phyloP scores from a whole-genome alignment of 371 early-diverging fungal genomes.

The Mucor indicus region DNA sequence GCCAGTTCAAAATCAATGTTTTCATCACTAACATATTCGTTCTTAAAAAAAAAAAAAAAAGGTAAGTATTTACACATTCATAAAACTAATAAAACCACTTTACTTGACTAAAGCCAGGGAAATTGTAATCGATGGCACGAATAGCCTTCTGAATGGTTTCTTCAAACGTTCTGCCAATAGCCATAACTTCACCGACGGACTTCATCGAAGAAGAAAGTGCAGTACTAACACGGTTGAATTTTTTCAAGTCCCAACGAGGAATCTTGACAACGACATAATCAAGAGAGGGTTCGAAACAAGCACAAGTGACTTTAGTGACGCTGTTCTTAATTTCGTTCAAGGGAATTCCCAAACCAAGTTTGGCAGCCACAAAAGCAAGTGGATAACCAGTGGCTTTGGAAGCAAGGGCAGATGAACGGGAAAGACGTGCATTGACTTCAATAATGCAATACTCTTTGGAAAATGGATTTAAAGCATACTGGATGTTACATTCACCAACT shows the following conservation, averaged over 20 bases:
- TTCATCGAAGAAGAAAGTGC: constrained; percentile 91
- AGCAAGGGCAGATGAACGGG: constrained; percentile 89
- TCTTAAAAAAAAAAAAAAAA: too few species aligned
- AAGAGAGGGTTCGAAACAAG: constrained; percentile 93
- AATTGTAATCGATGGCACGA: constrained; percentile 83
- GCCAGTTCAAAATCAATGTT: constrained; percentile 75
- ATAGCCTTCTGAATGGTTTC: constrained; percentile 96
- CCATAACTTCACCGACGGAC: constrained; percentile 97
- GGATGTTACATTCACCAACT: constrained; percentile 96
- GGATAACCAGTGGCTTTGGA: constrained; percentile 97
- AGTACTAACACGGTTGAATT: constrained; percentile 87
- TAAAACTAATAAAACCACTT: too few species aligned
- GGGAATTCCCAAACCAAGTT: constrained; percentile 86
- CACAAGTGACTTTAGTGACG: constrained; percentile 92
- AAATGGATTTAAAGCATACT: constrained; percentile 91
- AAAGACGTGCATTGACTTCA: constrained; percentile 94
- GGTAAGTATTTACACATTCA: too few species aligned
- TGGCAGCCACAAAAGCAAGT: constrained; percentile 94
- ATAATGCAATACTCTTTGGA: constrained; percentile 92
- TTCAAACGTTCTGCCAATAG: constrained; percentile 92
- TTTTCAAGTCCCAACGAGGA: constrained; percentile 94
- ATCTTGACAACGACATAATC: constrained; percentile 95
- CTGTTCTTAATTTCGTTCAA: constrained; percentile 83
- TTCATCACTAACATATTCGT: constrained; percentile 52
- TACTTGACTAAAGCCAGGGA: constrained; percentile 76